Conservation (phyloP, 345 rosid species). For the Gossypium sturtianum region DNA sequence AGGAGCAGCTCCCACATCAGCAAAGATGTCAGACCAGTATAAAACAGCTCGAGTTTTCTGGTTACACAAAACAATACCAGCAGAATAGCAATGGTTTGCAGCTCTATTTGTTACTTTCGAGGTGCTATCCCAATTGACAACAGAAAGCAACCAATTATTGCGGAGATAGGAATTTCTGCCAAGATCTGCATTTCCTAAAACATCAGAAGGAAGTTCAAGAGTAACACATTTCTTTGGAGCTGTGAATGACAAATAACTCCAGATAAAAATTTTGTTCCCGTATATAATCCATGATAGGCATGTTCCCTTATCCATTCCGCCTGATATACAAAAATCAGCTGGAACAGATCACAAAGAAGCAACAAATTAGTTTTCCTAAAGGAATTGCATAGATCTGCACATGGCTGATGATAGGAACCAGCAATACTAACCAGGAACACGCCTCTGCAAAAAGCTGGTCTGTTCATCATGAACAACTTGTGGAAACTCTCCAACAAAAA, state of each 20-base stretch:
- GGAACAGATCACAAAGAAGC: slow-evolving; percentile 22
- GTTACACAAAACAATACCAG: slow-evolving; percentile 59
- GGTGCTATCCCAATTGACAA: slow-evolving; percentile 61
- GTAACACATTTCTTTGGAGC: slow-evolving; percentile 46
- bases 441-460: slow-evolving; percentile 36
- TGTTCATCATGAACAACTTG: slow-evolving; percentile 71
- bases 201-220: slow-evolving; percentile 55
- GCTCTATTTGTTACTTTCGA: slow-evolving; percentile 28
- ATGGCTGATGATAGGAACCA: neutral
- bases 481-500: slow-evolving; percentile 85
- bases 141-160: slow-evolving; percentile 55
- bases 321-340: slow-evolving; percentile 51
- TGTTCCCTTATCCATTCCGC: slow-evolving; percentile 77
- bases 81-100: slow-evolving; percentile 31
- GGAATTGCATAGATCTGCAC: slow-evolving; percentile 1
- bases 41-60: slow-evolving; percentile 51
- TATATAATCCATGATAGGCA: slow-evolving; percentile 75
- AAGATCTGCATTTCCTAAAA: slow-evolving; percentile 27
- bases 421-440: slow-evolving; percentile 48
- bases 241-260: slow-evolving; percentile 57
- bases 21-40: slow-evolving; percentile 71
- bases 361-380: slow-evolving; percentile 9
- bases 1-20: slow-evolving; percentile 37
- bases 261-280: slow-evolving; percentile 61
- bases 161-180: slow-evolving; percentile 23